Conservation (phyloP, 129 eudicot species). For the Helichrysum umbraculigerum region DNA sequence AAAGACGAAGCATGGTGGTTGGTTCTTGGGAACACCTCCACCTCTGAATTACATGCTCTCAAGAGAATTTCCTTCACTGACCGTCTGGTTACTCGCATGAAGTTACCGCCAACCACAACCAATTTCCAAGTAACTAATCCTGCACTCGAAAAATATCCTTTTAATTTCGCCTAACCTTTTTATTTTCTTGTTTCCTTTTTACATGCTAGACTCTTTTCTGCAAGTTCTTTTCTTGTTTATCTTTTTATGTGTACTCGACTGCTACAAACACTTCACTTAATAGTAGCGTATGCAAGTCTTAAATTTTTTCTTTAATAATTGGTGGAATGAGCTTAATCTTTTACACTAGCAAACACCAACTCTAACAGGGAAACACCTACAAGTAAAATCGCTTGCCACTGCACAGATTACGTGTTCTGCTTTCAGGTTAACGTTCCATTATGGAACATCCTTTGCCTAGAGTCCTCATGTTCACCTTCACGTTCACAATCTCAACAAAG, state of each 20-base stretch:
- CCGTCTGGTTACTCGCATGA: constrained; percentile 67
- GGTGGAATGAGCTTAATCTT: not conserved
- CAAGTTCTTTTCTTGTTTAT: not conserved
- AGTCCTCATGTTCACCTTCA: not conserved
- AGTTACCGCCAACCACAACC: constrained; percentile 57
- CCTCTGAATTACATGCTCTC: constrained; percentile 71
- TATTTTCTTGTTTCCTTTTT: not conserved
- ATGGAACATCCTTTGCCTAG: not conserved
- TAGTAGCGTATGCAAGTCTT: no score
- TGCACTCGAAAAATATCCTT: not conserved
- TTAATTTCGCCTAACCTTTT: not conserved
- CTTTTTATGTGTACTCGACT: no score
- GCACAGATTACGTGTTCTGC: no score
- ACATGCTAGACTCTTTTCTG: not conserved
- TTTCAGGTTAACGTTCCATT: not conserved
- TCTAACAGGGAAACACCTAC: not conserved
- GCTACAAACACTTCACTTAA: not conserved
- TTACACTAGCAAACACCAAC: not conserved
- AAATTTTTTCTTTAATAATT: no score
- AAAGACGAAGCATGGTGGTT: constrained; percentile 98
- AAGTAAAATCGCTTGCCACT: not conserved
- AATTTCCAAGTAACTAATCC: constrained; percentile 51
- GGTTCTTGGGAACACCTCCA: constrained; percentile 72
- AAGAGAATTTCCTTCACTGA: constrained; percentile 80
- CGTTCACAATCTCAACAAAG: not conserved